phyloP scores from a whole-genome alignment of 2,329 filamentous ascomycete genomes.

The Chrysoporthe puriensis region DNA sequence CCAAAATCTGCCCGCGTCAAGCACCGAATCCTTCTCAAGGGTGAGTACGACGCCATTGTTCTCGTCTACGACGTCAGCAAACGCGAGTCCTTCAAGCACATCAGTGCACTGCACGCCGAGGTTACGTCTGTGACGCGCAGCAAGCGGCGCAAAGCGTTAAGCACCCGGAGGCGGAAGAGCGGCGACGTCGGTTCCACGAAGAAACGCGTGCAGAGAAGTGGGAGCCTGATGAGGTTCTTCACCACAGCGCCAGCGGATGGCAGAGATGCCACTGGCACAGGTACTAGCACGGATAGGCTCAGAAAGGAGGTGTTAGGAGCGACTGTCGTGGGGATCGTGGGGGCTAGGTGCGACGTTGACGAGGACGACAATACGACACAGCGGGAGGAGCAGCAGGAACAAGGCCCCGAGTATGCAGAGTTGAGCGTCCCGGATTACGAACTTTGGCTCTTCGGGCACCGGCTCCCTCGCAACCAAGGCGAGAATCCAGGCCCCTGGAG shows the following conservation, averaged over 20 bases:
- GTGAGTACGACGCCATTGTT: conserved; percentile 37
- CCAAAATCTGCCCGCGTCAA: conserved; percentile 32
- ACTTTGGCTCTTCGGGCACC: background rate
- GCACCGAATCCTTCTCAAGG: conserved; percentile 30
- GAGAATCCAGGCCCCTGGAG: no score
- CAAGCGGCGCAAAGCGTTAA: conserved; percentile 17
- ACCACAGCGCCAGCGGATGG: background rate
- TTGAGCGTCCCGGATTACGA: background rate
- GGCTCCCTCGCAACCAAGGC: no score
- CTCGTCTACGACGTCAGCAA: conserved; percentile 37
- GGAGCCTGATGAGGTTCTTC: conserved; percentile 7
- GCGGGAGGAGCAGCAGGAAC: background rate
- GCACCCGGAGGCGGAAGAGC: conserved; percentile 11
- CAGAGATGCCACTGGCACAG: background rate
- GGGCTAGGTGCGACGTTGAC: conserved; percentile 67
- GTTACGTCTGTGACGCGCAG: conserved; percentile 29
- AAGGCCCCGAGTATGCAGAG: background rate
- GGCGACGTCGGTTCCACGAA: background rate
- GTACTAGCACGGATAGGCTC: background rate
- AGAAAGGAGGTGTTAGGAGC: conserved; percentile 8
- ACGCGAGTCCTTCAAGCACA: conserved; percentile 32
- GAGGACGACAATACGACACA: background rate
- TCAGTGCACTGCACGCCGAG: conserved; percentile 31
- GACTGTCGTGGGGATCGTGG: conserved; percentile 67
- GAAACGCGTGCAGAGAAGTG: background rate